A percentile compares a stretch with the other conserved stretches of the same genome.
Evolutionary conservation across 176 grass and related monocot species (phyloP).

Genomic region (Carex pumila): DNA sequence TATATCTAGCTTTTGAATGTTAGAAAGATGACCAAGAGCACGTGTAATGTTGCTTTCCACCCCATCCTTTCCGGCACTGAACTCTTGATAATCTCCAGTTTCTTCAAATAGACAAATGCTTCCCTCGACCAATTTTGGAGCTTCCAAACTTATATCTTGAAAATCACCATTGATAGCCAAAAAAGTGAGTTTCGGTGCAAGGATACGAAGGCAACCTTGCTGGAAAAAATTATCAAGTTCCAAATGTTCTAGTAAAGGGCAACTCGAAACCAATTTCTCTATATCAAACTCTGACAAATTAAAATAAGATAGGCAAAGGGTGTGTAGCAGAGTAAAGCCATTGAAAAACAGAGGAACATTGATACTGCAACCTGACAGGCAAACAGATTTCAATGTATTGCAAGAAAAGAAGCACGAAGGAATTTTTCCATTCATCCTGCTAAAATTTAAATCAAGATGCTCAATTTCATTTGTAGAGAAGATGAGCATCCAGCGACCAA

Average conservation of each 20-base stretch:
- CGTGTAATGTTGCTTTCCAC: conserved; percentile 19
- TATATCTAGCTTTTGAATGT: conserved; percentile 30
- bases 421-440: not conserved
- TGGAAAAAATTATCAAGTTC: not conserved
- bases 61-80: not conserved
- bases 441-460: conserved; percentile 8
- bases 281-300: conserved; percentile 7
- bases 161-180: conserved; percentile 26
- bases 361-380: conserved; percentile 6
- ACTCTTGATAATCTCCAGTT: not conserved
- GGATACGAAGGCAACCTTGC: conserved; percentile 28
- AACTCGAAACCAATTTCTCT: conserved; percentile 33
- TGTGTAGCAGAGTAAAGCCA: conserved; percentile 28
- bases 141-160: conserved; percentile 23
- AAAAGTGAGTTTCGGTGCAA: conserved; percentile 28
- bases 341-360: conserved; percentile 10
- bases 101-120: not conserved
- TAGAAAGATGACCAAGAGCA: conserved; percentile 27
- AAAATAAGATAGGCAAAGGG: conserved; percentile 28
- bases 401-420: too few relatives aligned
- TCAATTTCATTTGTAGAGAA: conserved; percentile 50
- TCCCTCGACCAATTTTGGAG: conserved; percentile 20
- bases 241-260: conserved; percentile 28
- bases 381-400: conserved; percentile 11
- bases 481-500: conserved; percentile 32